These are phyloP conservation scores for Durusdinium trenchii DNA, from an alignment of 73 alveolate genomes.

Conservation along the genomic window DNA sequence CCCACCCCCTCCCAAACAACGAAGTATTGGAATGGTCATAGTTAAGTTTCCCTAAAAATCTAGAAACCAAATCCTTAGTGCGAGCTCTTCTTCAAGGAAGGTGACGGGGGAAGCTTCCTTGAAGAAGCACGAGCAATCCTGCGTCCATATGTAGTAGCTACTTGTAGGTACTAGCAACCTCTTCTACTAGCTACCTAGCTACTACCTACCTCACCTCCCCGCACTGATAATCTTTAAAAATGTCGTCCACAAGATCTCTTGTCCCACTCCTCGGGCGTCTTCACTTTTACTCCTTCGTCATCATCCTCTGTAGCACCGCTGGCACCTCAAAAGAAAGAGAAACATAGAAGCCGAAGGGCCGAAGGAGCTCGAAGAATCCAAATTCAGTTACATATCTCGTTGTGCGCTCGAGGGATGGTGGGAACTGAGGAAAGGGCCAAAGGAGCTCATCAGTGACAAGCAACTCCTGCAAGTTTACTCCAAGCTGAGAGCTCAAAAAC, in stretches of 20 bases:
- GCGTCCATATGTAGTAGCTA: too few species aligned
- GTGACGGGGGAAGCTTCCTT: too few species aligned
- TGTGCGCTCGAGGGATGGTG: not conserved
- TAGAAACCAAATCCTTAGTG: too few species aligned
- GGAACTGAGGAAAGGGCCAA: not conserved
- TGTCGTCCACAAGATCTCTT: too few species aligned
- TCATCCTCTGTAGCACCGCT: slow-evolving; percentile 74
- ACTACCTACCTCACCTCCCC: too few species aligned
- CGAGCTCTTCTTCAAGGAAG: too few species aligned
- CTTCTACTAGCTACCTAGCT: too few species aligned
- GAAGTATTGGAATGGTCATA: too few species aligned
- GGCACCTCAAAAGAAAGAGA: slow-evolving; percentile 35
- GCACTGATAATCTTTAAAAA: too few species aligned
- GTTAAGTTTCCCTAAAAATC: too few species aligned
- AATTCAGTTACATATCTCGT: not conserved
- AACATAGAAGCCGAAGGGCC: not conserved
- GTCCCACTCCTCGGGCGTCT: slow-evolving; percentile 60
- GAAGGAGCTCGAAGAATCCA: not conserved
- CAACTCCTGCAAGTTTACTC: slow-evolving; percentile 6
- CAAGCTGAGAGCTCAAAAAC: not conserved
- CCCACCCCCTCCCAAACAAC: not conserved
- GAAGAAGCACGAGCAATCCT: too few species aligned
- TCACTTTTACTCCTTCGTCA: slow-evolving; percentile 71
- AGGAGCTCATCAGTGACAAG: slow-evolving; percentile 74
- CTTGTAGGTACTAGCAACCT: too few species aligned